Evolutionary conservation across 257 asterid species (phyloP).

Genomic region (Catharanthus roseus): DNA sequence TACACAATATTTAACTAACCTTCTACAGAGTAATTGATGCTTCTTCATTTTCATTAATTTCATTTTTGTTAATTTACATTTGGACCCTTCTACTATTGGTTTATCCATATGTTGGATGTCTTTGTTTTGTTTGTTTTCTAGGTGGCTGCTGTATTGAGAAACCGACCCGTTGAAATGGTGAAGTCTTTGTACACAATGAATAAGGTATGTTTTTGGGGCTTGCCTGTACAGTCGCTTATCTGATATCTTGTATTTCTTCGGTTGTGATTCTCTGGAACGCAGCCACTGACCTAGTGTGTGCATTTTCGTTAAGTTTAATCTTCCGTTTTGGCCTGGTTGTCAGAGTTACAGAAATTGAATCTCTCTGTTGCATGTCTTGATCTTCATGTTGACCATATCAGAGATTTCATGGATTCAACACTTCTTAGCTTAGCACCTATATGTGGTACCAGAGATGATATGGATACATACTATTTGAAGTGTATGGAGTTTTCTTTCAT

Average conservation of each 20-base stretch:
- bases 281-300: background rate
- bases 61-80: background rate
- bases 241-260: background rate
- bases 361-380: background rate
- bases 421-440: background rate
- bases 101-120: background rate
- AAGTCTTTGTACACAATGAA: conserved; percentile 65
- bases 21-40: background rate
- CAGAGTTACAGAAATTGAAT: background rate
- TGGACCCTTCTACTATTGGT: background rate
- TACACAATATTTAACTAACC: background rate
- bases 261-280: background rate
- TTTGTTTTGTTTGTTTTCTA: conserved; percentile 18
- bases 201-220: conserved; percentile 15
- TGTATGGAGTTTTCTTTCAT: background rate
- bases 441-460: background rate
- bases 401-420: background rate
- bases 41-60: no score
- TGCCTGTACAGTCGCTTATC: background rate
- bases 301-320: background rate
- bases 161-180: conserved; percentile 70
- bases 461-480: background rate
- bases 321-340: background rate
- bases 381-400: background rate
- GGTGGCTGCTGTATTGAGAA: conserved; percentile 63